Base-by-base conservation (phyloP, 2,329 filamentous ascomycete species). In the Pyrenophora tritici-repentis region DNA sequence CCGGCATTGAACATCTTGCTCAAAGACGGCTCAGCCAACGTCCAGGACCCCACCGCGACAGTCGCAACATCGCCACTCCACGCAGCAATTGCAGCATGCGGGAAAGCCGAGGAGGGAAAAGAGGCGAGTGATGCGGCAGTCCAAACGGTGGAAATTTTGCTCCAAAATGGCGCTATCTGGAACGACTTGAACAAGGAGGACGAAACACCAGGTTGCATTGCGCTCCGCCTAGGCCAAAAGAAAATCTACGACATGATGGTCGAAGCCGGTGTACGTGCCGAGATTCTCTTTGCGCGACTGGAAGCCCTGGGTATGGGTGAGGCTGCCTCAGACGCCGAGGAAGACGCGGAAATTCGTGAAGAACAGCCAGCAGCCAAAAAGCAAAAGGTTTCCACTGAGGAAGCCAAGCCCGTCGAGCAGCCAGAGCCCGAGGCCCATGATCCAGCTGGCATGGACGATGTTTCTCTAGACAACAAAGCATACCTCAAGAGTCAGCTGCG, bases 391-490 rank as follows among this genome's bases (percentile, higher is more conserved):
- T 68, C 58, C 32, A 61, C 64, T 53, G 66, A 61, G 37, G 62
- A 64, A 10, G 63, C 61, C 3, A 65, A 70, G 42, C 47, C 59
- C 4, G 52, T 70, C 13, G 53, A 63, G 41, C 59, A 66, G 47
- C 9, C 8, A 9, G 9, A 29, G 26, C 26, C 26, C 26, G 26
- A 62, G 26, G 53, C 67, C 1, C 57, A 71, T 4, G 68, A 72
- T 29, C 26, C 26, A 29, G 26, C 26, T 29, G 26, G 26, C 10
- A 29, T 29, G 26, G 26, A 29, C 26, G 71, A 73, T 38, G 69
- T 71, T 1, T 71, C 67, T 1, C 42, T 67, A 16, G 70, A 73
- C 53, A 78, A 78, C 63, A 75, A 72, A 47, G 73, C 74, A 18
- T 73, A 73, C 37, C 59, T 73, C 14, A 68, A 64, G 42, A 65